These are phyloP conservation scores for Mikania micrantha DNA, from an alignment of 129 eudicot genomes.

Conservation along the genomic window DNA sequence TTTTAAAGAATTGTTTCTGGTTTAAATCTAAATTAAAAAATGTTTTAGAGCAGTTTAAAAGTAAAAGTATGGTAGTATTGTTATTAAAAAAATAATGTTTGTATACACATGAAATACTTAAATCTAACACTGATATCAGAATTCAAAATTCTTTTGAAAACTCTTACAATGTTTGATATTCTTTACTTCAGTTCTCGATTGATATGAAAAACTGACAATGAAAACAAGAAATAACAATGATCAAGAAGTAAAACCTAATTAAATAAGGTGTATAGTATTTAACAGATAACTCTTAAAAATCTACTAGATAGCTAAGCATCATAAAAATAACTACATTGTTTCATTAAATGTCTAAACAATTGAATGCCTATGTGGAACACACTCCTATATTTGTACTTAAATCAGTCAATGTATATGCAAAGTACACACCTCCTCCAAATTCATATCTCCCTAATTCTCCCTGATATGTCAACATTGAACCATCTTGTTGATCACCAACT, in stretches of 20 bases:
- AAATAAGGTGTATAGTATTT: too few relatives aligned
- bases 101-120: too few relatives aligned
- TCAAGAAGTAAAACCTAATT: background rate
- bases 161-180: too few relatives aligned
- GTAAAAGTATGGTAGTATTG: too few relatives aligned
- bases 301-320: background rate
- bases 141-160: too few relatives aligned
- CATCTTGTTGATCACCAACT: constrained; percentile 40
- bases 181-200: background rate
- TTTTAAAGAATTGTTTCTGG: too few relatives aligned
- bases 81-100: too few relatives aligned
- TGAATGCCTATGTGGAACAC: constrained; percentile 10
- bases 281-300: constrained; percentile 2
- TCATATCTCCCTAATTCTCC: constrained; percentile 7
- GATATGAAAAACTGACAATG: background rate
- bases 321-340: constrained; percentile 14
- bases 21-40: too few relatives aligned
- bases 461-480: constrained; percentile 48
- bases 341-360: constrained; percentile 15
- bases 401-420: constrained; percentile 1
- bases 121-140: too few relatives aligned
- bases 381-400: background rate
- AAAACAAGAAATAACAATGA: background rate
- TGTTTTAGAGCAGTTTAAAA: too few relatives aligned
- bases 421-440: constrained; percentile 14